phyloP scores from a whole-genome alignment of 2,329 filamentous ascomycete species.

The Curvularia sp. region DNA sequence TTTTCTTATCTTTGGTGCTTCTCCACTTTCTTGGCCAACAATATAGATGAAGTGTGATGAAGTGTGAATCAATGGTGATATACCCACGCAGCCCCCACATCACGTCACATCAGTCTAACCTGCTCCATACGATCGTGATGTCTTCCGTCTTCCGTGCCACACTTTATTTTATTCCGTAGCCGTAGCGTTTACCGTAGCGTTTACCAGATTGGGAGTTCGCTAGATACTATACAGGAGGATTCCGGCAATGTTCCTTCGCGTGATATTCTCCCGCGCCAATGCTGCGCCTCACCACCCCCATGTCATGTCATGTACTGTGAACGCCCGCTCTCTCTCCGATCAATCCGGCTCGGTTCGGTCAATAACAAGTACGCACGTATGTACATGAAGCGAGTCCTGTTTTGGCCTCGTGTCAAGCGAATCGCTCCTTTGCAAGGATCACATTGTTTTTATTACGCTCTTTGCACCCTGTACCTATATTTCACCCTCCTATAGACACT shows the following conservation, averaged over 20 bases:
- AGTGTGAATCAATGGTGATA: neutral
- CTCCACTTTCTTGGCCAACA: neutral
- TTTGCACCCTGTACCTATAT: neutral
- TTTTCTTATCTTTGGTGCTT: neutral
- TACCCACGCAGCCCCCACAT: neutral
- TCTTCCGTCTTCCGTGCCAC: neutral
- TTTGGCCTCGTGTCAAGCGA: neutral
- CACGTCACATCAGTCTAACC: neutral
- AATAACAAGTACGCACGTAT: neutral
- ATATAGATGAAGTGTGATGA: neutral
- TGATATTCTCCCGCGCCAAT: neutral
- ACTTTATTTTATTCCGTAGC: neutral
- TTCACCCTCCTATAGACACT: neutral
- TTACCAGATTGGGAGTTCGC: neutral
- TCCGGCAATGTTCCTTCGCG: neutral
- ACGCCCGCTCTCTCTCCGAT: neutral
- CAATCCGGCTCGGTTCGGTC: neutral
- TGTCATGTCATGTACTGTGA: neutral
- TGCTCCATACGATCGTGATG: neutral
- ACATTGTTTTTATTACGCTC: neutral
- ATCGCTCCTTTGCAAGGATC: neutral
- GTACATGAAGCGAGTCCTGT: neutral
- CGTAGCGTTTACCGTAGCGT: neutral
- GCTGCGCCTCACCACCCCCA: neutral
- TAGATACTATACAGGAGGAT: neutral